Evolutionary conservation across 306 rosid species (phyloP).

Genomic region (Canavalia gladiata): DNA sequence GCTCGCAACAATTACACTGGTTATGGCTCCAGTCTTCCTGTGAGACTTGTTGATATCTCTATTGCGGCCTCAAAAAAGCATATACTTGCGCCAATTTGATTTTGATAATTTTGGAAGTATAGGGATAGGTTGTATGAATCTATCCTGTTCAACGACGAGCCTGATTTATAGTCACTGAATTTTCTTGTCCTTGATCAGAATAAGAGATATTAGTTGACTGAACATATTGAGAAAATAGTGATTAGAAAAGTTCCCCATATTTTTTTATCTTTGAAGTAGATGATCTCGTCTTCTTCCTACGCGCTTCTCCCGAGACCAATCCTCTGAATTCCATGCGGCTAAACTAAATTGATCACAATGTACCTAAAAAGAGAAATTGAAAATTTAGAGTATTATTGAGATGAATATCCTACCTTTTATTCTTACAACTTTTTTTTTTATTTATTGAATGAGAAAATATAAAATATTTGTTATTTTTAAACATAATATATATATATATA

Average conservation of each 20-base stretch:
- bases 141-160: constrained; percentile 63
- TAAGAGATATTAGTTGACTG: constrained; percentile 52
- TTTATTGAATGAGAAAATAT: no score
- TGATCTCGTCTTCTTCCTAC: not conserved
- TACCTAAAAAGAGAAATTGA: not conserved
- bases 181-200: constrained; percentile 46
- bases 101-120: constrained; percentile 64
- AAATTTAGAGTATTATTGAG: no score
- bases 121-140: constrained; percentile 60
- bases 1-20: constrained; percentile 96
- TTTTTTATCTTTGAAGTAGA: constrained; percentile 7
- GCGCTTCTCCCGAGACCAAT: not conserved
- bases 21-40: constrained; percentile 98
- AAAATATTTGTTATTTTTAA: no score
- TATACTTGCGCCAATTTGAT: constrained; percentile 55
- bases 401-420: no score
- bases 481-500: no score
- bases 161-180: constrained; percentile 54
- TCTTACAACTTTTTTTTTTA: no score
- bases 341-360: constrained; percentile 11
- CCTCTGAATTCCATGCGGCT: not conserved
- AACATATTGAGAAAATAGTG: constrained; percentile 48
- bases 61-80: constrained; percentile 48
- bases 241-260: constrained; percentile 10
- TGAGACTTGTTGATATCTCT: constrained; percentile 65